Base-by-base conservation (phyloP, 2,329 filamentous ascomycete genomes). In the Pseudocercospora musae region DNA sequence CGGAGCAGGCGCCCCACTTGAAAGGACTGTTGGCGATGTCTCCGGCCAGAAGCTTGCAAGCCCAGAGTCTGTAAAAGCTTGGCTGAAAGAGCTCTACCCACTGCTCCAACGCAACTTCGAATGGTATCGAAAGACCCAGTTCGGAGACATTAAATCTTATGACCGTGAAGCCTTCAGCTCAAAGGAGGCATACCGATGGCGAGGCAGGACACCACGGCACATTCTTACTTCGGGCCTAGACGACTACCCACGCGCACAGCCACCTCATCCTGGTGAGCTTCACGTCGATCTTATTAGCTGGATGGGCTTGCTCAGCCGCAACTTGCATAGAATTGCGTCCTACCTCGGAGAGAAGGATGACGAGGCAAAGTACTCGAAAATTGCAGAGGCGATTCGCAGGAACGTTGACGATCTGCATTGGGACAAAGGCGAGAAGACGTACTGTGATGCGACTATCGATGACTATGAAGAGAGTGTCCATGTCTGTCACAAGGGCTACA, bases 381-480 rank as follows among this genome's bases (percentile, higher is more conserved):
- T 89, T 60, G 85, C 92, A 61, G 85, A 86, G 31, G 92, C 89
- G 13, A 96, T 99, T 65, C 80, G 87, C 60, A 87, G 84, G 71
- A 99, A 99, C 76, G 86, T 98, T 52, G 89, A 95, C 69, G 92
- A 96, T 73, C 83, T 99, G 42, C 95, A 99, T 79, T 99, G 95
- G 95, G 90, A 89, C 18, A 85, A 91, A 59, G 83, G 88, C 70
- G 84, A 88, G 3, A 87, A 91, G 60, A 90, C 89, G 65, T 99
- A 92, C 80, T 99, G 95, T 75, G 95, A 99, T 75, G 92, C 92
- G 1, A 97, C 92, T 0, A 90, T 99, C 63, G 94, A 99, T 71
- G 92, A 92, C 64, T 99, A 91, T 73, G 95, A 99, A 76, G 95
- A 99, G 78, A 88, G 91, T 72, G 77, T 84, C 37, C 88, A 95